Evolutionary conservation across 345 rosid species (phyloP), one percentile per base, ranked within the genome.

Genomic region (Cardamine occulta): DNA sequence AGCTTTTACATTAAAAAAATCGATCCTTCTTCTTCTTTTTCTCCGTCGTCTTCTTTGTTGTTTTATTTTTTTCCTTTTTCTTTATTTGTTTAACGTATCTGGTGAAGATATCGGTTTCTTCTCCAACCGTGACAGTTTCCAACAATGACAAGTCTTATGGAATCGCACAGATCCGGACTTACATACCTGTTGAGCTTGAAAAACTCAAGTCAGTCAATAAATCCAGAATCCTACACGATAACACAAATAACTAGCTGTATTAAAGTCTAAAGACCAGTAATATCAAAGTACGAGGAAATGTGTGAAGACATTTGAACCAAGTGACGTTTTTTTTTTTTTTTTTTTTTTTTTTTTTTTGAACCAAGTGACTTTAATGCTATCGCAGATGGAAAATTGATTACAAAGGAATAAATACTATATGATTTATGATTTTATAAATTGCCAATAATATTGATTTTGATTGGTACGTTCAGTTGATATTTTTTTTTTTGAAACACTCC

Each of bases 241-340:
- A 7, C 7, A 55, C 35, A 55, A 14, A 7, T 2, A 28, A 57
- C 62, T 2, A 57, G 7, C 40, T 57, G 21, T 8, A n/a, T n/a
- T 31, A 17, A 57, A 57, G 21, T 15, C 26, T 8, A 10, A 57
- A 57, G 23, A 31, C 28, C 5, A 11, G 63, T 57, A 31, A 56
- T 29, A 57, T 18, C 44, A 32, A 32, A 34, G 64, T 59, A 59
- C 64, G 64, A 59, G 64, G 28, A 34, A 18, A 59, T 17, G 45
- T 17, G 40, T 57, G 14, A 57, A 57, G 28, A 58, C 44, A 11
- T 3, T 35, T 35, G n/a, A 60, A 60, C 18, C 11, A 60, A 37
- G 31, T 60, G 65, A 19, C 47, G 0, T 19, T 0, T 19, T 19
- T 19, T 19, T 19, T 19, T 19, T 19, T 19, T 19, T 19, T 0